Evolutionary conservation across 352 stramenopile species (phyloP).

Genomic region (Globisporangium viniferum): DNA sequence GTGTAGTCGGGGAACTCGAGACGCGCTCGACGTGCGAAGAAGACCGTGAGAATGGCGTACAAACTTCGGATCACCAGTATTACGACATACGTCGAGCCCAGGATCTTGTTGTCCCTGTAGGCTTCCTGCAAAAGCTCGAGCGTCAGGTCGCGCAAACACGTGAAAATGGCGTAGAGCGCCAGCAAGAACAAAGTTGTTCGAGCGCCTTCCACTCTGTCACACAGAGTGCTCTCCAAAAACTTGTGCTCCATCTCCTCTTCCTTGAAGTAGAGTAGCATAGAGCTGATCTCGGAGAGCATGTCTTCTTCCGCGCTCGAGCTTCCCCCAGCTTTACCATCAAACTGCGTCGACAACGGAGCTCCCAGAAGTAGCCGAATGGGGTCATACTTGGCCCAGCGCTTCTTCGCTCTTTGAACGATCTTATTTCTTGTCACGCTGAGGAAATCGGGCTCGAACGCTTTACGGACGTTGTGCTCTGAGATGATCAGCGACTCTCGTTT

Average conservation of each 20-base stretch:
- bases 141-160: slow-evolving; percentile 56
- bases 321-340: slow-evolving; percentile 16
- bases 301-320: slow-evolving; percentile 49
- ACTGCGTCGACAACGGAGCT: slow-evolving; percentile 35
- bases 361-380: slow-evolving; percentile 51
- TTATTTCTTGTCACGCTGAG: slow-evolving; percentile 45
- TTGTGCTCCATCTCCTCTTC: slow-evolving; percentile 72
- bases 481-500: slow-evolving; percentile 68
- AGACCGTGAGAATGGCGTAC: slow-evolving; percentile 25
- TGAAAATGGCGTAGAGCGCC: slow-evolving; percentile 59
- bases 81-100: slow-evolving; percentile 36
- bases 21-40: slow-evolving; percentile 32
- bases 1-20: slow-evolving; percentile 55
- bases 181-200: slow-evolving; percentile 56
- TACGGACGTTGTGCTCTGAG: slow-evolving; percentile 39
- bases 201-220: slow-evolving; percentile 59
- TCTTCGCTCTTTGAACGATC: slow-evolving; percentile 47
- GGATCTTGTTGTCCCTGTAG: slow-evolving; percentile 15
- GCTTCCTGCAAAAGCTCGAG: slow-evolving; percentile 41
- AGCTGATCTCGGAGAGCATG: slow-evolving; percentile 66
- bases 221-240: slow-evolving; percentile 64
- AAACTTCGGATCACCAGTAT: slow-evolving; percentile 39
- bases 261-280: slow-evolving; percentile 59
- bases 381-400: slow-evolving; percentile 59
- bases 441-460: slow-evolving; percentile 50